Conservation (phyloP, 78 protist species). For the Mantamonas sphyraenae region DNA sequence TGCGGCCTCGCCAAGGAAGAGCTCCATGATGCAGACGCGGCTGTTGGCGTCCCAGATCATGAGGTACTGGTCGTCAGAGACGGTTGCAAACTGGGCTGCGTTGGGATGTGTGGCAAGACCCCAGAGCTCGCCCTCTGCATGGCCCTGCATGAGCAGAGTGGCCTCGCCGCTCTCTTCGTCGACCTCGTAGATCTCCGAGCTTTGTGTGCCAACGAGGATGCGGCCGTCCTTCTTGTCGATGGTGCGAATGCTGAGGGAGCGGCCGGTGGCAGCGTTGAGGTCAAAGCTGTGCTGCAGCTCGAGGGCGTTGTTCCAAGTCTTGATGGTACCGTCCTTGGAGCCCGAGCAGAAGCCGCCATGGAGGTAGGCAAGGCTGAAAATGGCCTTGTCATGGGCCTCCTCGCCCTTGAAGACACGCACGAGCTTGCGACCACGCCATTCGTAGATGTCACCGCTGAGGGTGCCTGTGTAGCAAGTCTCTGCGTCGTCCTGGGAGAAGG, state of each 20-base stretch:
- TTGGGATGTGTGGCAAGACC: conserved; percentile 26
- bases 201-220: conserved; percentile 2
- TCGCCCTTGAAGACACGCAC: background rate
- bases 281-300: background rate
- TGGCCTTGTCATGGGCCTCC: background rate
- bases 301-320: background rate
- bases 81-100: background rate
- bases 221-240: background rate
- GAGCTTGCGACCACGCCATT: background rate
- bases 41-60: conserved; percentile 21
- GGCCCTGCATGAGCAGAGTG: conserved; percentile 3
- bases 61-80: conserved; percentile 17
- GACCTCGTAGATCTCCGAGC: conserved; percentile 11
- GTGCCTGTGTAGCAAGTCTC: conserved; percentile 5
- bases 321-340: background rate
- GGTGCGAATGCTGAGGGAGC: too few species aligned
- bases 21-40: background rate
- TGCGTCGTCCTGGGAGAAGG: background rate
- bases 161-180: background rate
- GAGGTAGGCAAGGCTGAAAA: background rate
- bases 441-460: background rate
- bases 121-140: conserved; percentile 34
- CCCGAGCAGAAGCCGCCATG: too few species aligned
- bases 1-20: background rate
- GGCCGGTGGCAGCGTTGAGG: too few species aligned